phyloP scores from a whole-genome alignment of 495 filamentous ascomycete species.

The Aspergillus saccharolyticus region DNA sequence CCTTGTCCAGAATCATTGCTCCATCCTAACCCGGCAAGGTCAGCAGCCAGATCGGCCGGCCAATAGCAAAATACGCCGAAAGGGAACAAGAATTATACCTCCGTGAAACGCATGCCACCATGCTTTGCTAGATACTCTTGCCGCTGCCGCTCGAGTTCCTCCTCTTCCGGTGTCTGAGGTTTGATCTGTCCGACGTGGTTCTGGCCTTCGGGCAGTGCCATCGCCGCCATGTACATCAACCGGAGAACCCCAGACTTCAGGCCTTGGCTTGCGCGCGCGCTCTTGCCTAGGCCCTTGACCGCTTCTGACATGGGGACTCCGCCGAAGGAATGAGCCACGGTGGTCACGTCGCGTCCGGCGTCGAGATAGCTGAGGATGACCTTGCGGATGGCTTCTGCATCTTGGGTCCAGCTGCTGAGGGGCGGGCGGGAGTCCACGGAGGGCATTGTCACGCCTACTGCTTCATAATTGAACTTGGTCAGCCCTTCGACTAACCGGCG shows the following conservation, averaged over 20 bases:
- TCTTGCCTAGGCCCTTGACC: conserved; percentile 31
- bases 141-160: conserved; percentile 21
- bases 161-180: conserved; percentile 21
- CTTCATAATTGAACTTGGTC: conserved; percentile 23
- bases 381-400: conserved; percentile 23
- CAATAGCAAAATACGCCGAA: not conserved
- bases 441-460: conserved; percentile 23
- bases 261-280: conserved; percentile 33
- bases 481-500: conserved; percentile 29
- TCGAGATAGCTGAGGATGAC: conserved; percentile 23
- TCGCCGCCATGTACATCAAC: conserved; percentile 35
- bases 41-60: not conserved
- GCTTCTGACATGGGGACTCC: conserved; percentile 34
- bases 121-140: conserved; percentile 14
- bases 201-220: conserved; percentile 25
- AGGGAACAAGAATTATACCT: not conserved
- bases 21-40: conserved; percentile 23
- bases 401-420: conserved; percentile 24
- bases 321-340: conserved; percentile 37
- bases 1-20: conserved; percentile 20
- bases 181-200: conserved; percentile 21
- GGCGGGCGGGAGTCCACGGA: conserved; percentile 27
- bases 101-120: conserved; percentile 17
- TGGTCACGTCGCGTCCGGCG: conserved; percentile 30
- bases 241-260: conserved; percentile 34